Base-by-base conservation (phyloP, 2,329 filamentous ascomycete species). In the Cercospora sp. region DNA sequence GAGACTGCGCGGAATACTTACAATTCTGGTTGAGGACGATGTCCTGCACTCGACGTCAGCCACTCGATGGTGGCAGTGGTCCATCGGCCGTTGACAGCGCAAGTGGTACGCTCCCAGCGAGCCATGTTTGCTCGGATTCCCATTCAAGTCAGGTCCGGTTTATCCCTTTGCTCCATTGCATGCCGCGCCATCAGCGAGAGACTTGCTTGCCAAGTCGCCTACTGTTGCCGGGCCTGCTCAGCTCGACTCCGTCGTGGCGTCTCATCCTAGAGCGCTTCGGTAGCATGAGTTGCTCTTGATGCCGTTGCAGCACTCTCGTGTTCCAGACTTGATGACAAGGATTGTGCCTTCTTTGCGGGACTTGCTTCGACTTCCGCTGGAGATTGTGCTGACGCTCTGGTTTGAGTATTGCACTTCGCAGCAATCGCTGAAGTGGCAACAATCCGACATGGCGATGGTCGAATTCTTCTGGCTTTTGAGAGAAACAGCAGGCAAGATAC, bases 401-500 rank as follows among this genome's bases (percentile, higher is more conserved):
- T 58, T 16, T 26, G 33, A 60, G 31, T 51, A 45, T 30, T 61
- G 58, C n/a, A 61, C 45, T 33, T 67, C 65, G 55, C 61, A 64
- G 23, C 65, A 67, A 31, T 64, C 53, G 9, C 42, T 60, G 39
- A 67, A 48, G 31, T 67, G 61, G 48, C 65, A 61, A 45, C 63
- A 68, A 33, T 68, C 66, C 59, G 66, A 68, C 58, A 68, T 65
- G 18, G 63, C 59, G 13, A 68, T 68, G n/a, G 65, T 55, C 8
- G 62, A 58, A 55, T 66, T 48, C 23, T 68, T 68, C 20, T 64
- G 58, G 48, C 53, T 53, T 28, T 68, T 42, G 48, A 57, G 45
- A 5, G 63, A 63, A 5, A 65, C 63, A 10, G 67, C 67, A 26
- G 67, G 67, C 12, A 68, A 55, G 26, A 68, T 66, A 8, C 67